phyloP scores from a whole-genome alignment of 306 rosid genomes.

The Malus orientalis region DNA sequence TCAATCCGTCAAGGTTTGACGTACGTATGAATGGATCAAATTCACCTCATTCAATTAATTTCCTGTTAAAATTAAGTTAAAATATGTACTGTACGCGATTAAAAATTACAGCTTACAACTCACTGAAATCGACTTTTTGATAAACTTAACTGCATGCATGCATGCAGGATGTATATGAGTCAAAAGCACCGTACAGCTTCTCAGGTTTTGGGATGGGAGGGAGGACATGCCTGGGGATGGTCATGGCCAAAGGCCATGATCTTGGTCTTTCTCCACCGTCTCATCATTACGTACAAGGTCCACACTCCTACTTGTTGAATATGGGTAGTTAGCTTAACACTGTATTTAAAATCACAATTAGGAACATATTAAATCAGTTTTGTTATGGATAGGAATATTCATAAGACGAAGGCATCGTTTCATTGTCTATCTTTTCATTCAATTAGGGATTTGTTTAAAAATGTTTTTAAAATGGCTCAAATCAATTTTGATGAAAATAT shows the following conservation, averaged over 20 bases:
- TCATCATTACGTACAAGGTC: conserved; percentile 37
- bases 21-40: conserved; percentile 25
- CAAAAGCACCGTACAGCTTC: conserved; percentile 55
- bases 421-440: neutral
- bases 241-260: conserved; percentile 81
- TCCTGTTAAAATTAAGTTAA: neutral
- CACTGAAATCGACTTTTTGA: neutral
- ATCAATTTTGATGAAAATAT: too few relatives aligned
- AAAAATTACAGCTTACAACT: neutral
- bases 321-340: neutral
- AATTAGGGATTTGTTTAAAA: accelerated
- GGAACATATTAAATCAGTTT: neutral
- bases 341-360: neutral
- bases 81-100: neutral
- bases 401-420: neutral
- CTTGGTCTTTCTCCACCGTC: conserved; percentile 80
- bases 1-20: conserved; percentile 68
- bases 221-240: conserved; percentile 80
- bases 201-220: conserved; percentile 91
- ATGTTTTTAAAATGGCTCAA: too few relatives aligned
- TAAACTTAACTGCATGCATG: neutral
- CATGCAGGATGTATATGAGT: conserved; percentile 32
- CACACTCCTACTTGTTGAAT: neutral
- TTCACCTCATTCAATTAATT: neutral
- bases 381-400: neutral